A percentile compares a stretch with the other conserved stretches of the same genome.
These are phyloP conservation scores for Cryptococcus neoformans DNA, from an alignment of 1,284 basidiomycete genomes.

Conservation along the genomic window DNA sequence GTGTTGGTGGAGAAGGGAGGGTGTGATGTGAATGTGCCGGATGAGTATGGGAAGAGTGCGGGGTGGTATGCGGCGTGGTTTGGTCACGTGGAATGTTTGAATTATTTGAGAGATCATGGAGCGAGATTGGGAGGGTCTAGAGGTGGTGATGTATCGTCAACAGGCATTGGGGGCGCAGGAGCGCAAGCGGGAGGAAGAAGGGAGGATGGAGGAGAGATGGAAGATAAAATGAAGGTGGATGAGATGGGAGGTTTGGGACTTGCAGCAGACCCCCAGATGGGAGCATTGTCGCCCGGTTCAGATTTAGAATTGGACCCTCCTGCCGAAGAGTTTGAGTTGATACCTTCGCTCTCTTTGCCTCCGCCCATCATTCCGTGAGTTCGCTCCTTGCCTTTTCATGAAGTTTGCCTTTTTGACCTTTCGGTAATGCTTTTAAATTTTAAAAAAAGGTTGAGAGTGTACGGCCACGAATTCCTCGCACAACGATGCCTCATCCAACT, in stretches of 20 bases:
- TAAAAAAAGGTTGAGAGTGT: constrained; percentile 38
- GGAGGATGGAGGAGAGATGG: constrained; percentile 13
- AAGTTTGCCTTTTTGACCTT: no score
- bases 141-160: not conserved
- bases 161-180: constrained; percentile 26
- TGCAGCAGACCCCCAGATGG: constrained; percentile 46
- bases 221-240: not conserved
- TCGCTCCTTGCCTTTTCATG: not conserved
- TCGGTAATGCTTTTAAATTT: not conserved
- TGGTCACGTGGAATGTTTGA: constrained; percentile 78
- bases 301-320: constrained; percentile 62
- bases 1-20: constrained; percentile 73
- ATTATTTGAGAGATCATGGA: constrained; percentile 63
- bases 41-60: constrained; percentile 82
- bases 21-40: constrained; percentile 67
- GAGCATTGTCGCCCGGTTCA: constrained; percentile 48
- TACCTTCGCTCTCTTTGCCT: constrained; percentile 89
- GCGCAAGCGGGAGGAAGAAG: not conserved
- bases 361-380: constrained; percentile 90
- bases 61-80: constrained; percentile 98
- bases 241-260: constrained; percentile 44
- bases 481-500: constrained; percentile 84
- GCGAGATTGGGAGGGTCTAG: constrained; percentile 37
- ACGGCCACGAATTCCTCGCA: constrained; percentile 61
- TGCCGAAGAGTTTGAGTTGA: constrained; percentile 64